phyloP scores from a whole-genome alignment of 1,139 yeast genomes.

The Suhomyces anneliseae region DNA sequence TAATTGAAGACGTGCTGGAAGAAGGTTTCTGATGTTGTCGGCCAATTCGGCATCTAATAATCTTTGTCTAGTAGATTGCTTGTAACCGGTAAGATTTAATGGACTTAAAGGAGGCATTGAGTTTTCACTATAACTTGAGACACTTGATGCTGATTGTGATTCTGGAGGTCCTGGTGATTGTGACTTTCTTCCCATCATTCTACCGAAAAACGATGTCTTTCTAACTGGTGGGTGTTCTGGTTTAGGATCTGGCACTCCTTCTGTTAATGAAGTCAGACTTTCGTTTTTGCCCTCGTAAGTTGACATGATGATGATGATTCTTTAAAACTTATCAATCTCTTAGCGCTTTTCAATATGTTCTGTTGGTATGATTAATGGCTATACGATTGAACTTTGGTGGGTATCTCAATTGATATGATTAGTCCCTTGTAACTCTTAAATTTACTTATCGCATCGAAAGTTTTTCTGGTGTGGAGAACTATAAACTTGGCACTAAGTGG shows the following conservation, averaged over 20 bases:
- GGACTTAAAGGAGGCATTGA: constrained; percentile 38
- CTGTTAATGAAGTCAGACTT: constrained; percentile 4
- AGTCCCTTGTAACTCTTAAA: too few relatives aligned
- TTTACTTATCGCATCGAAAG: background rate
- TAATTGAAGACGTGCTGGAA: constrained; percentile 79
- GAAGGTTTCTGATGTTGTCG: constrained; percentile 65
- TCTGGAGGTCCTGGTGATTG: constrained; percentile 5
- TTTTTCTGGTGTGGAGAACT: background rate
- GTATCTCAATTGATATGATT: too few relatives aligned
- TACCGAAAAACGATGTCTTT: constrained; percentile 7
- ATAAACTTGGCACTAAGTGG: too few relatives aligned
- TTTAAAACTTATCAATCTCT: too few relatives aligned
- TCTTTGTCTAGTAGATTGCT: constrained; percentile 52
- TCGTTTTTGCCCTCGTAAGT: background rate
- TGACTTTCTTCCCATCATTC: constrained; percentile 9
- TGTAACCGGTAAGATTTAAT: constrained; percentile 52
- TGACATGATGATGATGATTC: background rate
- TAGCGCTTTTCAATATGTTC: too few relatives aligned
- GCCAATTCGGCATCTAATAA: constrained; percentile 64
- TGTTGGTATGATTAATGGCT: too few relatives aligned
- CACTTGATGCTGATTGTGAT: constrained; percentile 1
- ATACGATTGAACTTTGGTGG: too few relatives aligned
- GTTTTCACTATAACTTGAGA: constrained; percentile 3
- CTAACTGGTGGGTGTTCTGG: background rate
- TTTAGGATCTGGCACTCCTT: background rate